A percentile compares a stretch with the other conserved stretches of the same genome.
Evolutionary conservation across 2,329 filamentous ascomycete species (phyloP).

Genomic region (Botrytis elliptica): DNA sequence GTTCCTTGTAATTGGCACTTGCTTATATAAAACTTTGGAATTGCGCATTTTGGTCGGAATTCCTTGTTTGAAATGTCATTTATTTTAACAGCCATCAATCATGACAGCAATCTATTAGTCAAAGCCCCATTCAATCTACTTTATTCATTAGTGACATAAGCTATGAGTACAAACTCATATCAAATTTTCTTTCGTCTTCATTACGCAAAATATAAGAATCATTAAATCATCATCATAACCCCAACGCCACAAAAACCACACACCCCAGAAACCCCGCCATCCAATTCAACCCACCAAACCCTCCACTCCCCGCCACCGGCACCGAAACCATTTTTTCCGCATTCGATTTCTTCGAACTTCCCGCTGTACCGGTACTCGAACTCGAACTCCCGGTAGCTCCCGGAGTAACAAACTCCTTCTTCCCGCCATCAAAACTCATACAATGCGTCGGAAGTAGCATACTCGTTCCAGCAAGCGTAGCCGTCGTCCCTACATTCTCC

Average conservation of each 20-base stretch:
- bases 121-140: rapidly evolving
- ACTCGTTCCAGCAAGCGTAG: background rate
- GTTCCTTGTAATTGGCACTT: background rate
- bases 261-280: background rate
- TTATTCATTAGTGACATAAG: background rate
- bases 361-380: background rate
- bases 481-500: background rate
- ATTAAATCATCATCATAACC: background rate
- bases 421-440: constrained; percentile 12
- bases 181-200: background rate
- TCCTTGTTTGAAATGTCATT: too few relatives aligned
- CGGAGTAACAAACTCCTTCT: background rate
- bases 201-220: background rate
- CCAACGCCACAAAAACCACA: constrained; percentile 5
- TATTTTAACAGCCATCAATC: background rate
- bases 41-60: too few relatives aligned
- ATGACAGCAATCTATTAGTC: too few relatives aligned
- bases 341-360: background rate
- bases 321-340: background rate
- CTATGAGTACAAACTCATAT: background rate
- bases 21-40: background rate
- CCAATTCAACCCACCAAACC: background rate
- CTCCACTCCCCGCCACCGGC: background rate
- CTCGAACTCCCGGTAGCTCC: background rate
- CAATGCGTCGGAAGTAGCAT: constrained; percentile 3